Evolutionary conservation across 305 asterid species (phyloP), one percentile per base, ranked within the genome.

Genomic region (Striga hermonthica): DNA sequence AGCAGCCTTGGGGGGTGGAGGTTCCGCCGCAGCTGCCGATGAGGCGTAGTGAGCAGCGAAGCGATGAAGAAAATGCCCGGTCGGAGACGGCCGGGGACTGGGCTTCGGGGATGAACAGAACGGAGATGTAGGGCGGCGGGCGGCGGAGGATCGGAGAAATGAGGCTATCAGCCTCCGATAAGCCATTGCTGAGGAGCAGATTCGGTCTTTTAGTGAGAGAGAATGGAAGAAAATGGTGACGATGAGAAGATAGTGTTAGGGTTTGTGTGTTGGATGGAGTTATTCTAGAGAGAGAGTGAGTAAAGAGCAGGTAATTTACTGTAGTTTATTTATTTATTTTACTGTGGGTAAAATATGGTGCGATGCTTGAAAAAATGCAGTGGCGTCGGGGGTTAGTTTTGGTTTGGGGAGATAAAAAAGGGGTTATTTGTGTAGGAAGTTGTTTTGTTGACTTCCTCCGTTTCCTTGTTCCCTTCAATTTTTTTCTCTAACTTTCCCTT

Each of bases 81-180:
- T 72, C 0, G 95, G 94, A 1, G 95, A 81, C 1, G 87, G 80
- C 1, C 84, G 82, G 22, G 80, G 57, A 6, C 59, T 41, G 47
- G 90, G 73, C 80, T 73, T 77, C 28, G 87, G 85, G 5, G 70
- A 67, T 3, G 87, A 74, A 67, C 75, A 48, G 50, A 86, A 58
- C 8, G 83, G 78, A 34, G 89, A 73, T 80, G 82, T 79, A 65
- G 86, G 65, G 6, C 85, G 78, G 13, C 85, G 80, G 5, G 79
- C 62, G 12, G 87, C 82, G 15, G 95, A 71, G n/a, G 95, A 80
- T 9, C 96, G 91, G 76, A 89, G 88, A 39, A 92, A 47, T 1
- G 98, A 84, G 88, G 96, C 88, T 4, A 82, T 7, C 15, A 92
- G 90, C 95, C 97, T 87, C 96, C 97, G 88, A 0, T 91, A 89